Conservation (phyloP, 2,329 filamentous ascomycete species). For the Mollisia scopiformis region DNA sequence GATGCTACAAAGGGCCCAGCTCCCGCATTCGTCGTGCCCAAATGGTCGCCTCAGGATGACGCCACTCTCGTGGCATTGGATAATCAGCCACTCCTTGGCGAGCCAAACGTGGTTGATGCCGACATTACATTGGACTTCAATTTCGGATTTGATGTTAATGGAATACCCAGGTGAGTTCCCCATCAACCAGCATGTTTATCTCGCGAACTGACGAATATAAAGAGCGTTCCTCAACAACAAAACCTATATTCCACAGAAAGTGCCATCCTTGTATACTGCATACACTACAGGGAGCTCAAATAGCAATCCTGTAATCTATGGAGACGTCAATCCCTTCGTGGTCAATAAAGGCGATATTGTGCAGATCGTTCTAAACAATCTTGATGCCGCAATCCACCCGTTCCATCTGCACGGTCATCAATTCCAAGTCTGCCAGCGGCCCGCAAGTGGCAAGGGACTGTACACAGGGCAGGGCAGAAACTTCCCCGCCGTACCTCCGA, state of each 20-base stretch:
- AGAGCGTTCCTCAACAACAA: conserved; percentile 71
- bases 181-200: not conserved
- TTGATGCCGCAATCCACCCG: conserved; percentile 47
- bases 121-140: conserved; percentile 23
- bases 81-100: conserved; percentile 10
- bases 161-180: conserved; percentile 21
- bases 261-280: conserved; percentile 79
- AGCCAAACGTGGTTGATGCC: conserved; percentile 10
- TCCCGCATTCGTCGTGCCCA: conserved; percentile 55
- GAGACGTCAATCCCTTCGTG: conserved; percentile 65
- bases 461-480: conserved; percentile 8
- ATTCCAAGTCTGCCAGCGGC: conserved; percentile 43
- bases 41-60: conserved; percentile 71
- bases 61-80: conserved; percentile 63
- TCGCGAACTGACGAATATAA: not conserved
- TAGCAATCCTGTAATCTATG: conserved; percentile 62
- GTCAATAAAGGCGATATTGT: conserved; percentile 66
- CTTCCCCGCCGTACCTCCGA: conserved; percentile 47
- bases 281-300: conserved; percentile 55
- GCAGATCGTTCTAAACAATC: conserved; percentile 54
- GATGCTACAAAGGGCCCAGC: conserved; percentile 48
- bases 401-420: conserved; percentile 60
- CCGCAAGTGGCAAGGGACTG: not conserved
- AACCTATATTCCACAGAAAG: conserved; percentile 74
- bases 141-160: conserved; percentile 18